Percentiles rank a stretch among this genome's conserved stretches.
Conservation (phyloP, 2,329 filamentous ascomycete genomes). For the Verticillium klebahnii region DNA sequence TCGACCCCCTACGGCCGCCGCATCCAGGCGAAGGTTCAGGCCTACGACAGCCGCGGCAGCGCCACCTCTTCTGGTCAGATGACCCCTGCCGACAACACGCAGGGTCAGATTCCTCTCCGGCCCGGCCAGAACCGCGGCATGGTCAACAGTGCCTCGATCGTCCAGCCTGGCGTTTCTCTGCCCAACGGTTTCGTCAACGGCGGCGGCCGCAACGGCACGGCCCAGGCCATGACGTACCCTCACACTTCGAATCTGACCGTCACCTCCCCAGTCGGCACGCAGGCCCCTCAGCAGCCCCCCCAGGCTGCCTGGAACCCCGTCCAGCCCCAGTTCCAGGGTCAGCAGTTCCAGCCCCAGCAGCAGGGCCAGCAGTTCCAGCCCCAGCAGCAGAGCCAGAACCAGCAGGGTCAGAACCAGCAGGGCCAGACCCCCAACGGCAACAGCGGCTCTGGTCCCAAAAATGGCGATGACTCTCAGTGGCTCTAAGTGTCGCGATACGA, state of each 20-base stretch:
- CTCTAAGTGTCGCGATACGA: conserved; percentile 23
- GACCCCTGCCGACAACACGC: conserved; percentile 47
- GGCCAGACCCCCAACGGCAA: conserved; percentile 4
- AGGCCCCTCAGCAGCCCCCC: conserved; percentile 6
- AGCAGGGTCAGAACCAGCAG: not conserved
- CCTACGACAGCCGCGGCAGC: conserved; percentile 46
- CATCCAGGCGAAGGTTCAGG: conserved; percentile 81
- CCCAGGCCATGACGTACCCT: conserved; percentile 21
- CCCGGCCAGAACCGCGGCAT: conserved; percentile 36
- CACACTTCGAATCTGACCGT: conserved; percentile 25
- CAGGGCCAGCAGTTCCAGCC: conserved; percentile 1
- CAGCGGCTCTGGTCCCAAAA: conserved; percentile 12
- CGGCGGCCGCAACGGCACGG: conserved; percentile 14
- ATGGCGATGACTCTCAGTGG: conserved; percentile 32
- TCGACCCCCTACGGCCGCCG: conserved; percentile 92
- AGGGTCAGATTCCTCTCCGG: conserved; percentile 50
- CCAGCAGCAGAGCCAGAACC: too few species aligned
- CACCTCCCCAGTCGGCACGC: conserved; percentile 15
- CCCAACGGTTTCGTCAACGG: conserved; percentile 22
- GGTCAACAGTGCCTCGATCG: conserved; percentile 32
- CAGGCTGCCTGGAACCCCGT: conserved; percentile 6
- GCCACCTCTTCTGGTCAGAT: conserved; percentile 42
- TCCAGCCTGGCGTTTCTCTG: conserved; percentile 21
- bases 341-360: not conserved
- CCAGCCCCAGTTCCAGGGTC: conserved; percentile 15